These are phyloP conservation scores for Neopestalotiopsis sp. DNA, from an alignment of 2,329 filamentous ascomycete species.

Conservation along the genomic window DNA sequence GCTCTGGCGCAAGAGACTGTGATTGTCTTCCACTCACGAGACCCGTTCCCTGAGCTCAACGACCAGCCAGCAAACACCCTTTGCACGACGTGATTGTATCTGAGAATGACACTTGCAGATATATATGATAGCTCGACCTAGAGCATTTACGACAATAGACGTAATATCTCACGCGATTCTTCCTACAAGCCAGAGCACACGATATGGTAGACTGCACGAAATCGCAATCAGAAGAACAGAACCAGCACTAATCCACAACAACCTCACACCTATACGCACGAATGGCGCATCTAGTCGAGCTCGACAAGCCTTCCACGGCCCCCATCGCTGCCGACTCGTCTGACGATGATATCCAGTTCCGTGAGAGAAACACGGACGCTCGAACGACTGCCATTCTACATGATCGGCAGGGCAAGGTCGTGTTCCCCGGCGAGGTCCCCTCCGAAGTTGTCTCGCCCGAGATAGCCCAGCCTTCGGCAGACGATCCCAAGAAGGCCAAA, in stretches of 20 bases:
- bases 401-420: slow-evolving; percentile 29
- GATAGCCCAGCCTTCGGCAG: slow-evolving; percentile 16
- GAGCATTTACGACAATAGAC: neutral
- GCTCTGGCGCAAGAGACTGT: neutral
- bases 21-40: neutral
- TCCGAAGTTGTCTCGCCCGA: slow-evolving; percentile 30
- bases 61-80: neutral
- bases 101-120: neutral
- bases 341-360: slow-evolving; percentile 24
- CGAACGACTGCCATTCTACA: slow-evolving; percentile 25
- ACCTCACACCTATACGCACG: neutral
- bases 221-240: neutral
- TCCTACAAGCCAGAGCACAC: neutral
- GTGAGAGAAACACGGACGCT: slow-evolving; percentile 22
- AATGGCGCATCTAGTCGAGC: slow-evolving; percentile 32
- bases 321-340: slow-evolving; percentile 27
- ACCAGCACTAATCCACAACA: neutral
- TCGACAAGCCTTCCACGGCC: slow-evolving; percentile 33
- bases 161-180: neutral
- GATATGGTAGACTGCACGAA: neutral
- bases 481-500: slow-evolving; percentile 23
- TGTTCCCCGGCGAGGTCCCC: slow-evolving; percentile 31
- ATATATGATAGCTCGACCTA: neutral
- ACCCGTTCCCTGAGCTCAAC: neutral
- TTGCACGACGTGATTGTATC: neutral